phyloP scores from a whole-genome alignment of 1,139 yeast species.

The Suhomyces coccinellae region DNA sequence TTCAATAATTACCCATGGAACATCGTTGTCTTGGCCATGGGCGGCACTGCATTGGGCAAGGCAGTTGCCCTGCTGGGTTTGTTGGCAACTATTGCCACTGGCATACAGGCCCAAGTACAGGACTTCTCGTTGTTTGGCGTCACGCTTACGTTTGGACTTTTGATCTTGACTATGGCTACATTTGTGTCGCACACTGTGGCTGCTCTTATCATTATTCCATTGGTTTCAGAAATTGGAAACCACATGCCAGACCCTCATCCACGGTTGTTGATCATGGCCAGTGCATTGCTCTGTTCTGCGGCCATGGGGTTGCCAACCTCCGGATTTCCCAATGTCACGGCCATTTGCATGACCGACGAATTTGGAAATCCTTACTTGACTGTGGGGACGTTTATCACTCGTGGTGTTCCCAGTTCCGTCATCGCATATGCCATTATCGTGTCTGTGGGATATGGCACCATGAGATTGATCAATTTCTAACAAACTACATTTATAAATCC shows the following conservation, averaged over 20 bases:
- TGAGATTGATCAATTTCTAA: constrained; percentile 49
- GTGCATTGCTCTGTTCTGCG: constrained; percentile 66
- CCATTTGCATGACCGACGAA: constrained; percentile 73
- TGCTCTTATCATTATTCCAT: constrained; percentile 68
- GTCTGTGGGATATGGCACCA: constrained; percentile 66
- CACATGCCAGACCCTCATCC: constrained; percentile 56
- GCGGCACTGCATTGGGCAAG: constrained; percentile 73
- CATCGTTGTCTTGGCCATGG: constrained; percentile 75
- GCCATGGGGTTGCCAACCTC: constrained; percentile 80
- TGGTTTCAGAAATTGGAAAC: constrained; percentile 68
- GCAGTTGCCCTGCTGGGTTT: constrained; percentile 74
- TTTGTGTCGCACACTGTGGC: constrained; percentile 79
- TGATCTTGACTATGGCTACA: constrained; percentile 68
- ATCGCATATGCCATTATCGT: constrained; percentile 57
- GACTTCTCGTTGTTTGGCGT: constrained; percentile 60
- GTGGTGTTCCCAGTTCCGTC: constrained; percentile 69
- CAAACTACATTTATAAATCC: no score
- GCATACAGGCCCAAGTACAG: constrained; percentile 56
- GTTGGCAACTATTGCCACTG: constrained; percentile 59
- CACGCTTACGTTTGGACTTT: constrained; percentile 62
- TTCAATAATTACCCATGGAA: constrained; percentile 77
- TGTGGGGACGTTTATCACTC: constrained; percentile 64
- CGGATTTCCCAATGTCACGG: constrained; percentile 81
- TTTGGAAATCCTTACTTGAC: constrained; percentile 66
- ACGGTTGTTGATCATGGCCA: constrained; percentile 62